Conservation (phyloP, 257 asterid species). For the Solanum tarapatanum region DNA sequence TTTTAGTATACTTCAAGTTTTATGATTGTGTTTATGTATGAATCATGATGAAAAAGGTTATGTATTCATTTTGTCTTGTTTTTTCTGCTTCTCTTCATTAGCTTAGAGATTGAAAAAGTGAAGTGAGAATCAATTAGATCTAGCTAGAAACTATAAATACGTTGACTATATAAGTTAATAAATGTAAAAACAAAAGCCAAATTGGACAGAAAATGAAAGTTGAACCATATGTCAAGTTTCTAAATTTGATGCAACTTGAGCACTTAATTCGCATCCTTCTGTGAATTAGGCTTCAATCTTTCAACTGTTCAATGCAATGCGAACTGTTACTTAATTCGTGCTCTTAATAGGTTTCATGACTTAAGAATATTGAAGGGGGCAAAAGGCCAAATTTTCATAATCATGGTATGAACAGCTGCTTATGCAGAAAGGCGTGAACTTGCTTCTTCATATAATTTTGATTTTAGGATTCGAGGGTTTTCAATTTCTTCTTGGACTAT, state of each 20-base stretch:
- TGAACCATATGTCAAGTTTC: background rate
- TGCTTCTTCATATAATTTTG: background rate
- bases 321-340: background rate
- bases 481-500: background rate
- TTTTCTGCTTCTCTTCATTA: background rate
- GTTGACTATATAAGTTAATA: background rate
- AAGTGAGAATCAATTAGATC: background rate
- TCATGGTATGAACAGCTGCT: background rate
- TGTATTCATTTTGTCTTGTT: background rate
- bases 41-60: background rate
- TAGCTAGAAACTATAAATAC: background rate
- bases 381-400: background rate
- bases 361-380: background rate
- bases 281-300: background rate
- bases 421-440: background rate
- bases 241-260: background rate
- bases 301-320: background rate
- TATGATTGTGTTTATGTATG: background rate
- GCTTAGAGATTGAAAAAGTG: background rate
- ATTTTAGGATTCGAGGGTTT: background rate
- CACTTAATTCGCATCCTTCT: background rate
- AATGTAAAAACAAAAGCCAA: background rate
- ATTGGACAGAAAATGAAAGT: background rate
- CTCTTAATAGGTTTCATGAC: background rate
- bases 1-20: background rate